Evolutionary conservation across 208 protist species (phyloP).

Genomic region (Porcisia hertigi): DNA sequence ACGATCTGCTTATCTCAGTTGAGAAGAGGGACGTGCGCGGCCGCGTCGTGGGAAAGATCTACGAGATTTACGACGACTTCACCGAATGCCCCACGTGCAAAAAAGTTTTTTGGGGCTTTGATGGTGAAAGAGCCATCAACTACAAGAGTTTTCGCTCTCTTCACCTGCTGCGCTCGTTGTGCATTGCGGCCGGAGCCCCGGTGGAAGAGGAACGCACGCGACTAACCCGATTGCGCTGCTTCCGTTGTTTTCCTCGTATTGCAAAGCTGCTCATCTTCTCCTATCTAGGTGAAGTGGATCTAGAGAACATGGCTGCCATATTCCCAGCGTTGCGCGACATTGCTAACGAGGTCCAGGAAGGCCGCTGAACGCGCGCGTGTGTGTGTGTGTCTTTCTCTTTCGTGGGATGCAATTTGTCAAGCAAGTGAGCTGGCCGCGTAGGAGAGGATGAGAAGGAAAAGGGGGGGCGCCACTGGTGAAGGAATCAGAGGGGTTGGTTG

Average conservation of each 20-base stretch:
- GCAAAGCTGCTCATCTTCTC: constrained; percentile 58
- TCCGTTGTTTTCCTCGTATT: constrained; percentile 59
- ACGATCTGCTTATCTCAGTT: constrained; percentile 46
- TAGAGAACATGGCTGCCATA: constrained; percentile 35
- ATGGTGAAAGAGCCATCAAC: constrained; percentile 67
- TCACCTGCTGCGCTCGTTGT: constrained; percentile 53
- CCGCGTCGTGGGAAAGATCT: constrained; percentile 61
- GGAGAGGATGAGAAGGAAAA: neutral
- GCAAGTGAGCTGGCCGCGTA: neutral
- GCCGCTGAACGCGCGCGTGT: constrained; percentile 28
- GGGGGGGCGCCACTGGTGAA: neutral
- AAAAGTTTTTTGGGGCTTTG: constrained; percentile 84
- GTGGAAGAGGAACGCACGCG: constrained; percentile 21
- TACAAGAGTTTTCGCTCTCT: constrained; percentile 78
- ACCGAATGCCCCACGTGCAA: constrained; percentile 64
- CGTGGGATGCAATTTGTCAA: constrained; percentile 18
- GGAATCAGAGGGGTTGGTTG: neutral
- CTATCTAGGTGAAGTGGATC: constrained; percentile 43
- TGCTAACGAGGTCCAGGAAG: constrained; percentile 32
- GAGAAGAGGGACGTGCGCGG: constrained; percentile 39
- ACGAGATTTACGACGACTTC: constrained; percentile 69
- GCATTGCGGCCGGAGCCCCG: constrained; percentile 32
- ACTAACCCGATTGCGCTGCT: constrained; percentile 41
- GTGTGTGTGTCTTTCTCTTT: neutral
- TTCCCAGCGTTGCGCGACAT: constrained; percentile 59